These are phyloP conservation scores for Cryptococcus sp. DNA, from an alignment of 1,284 basidiomycete genomes.

Conservation along the genomic window DNA sequence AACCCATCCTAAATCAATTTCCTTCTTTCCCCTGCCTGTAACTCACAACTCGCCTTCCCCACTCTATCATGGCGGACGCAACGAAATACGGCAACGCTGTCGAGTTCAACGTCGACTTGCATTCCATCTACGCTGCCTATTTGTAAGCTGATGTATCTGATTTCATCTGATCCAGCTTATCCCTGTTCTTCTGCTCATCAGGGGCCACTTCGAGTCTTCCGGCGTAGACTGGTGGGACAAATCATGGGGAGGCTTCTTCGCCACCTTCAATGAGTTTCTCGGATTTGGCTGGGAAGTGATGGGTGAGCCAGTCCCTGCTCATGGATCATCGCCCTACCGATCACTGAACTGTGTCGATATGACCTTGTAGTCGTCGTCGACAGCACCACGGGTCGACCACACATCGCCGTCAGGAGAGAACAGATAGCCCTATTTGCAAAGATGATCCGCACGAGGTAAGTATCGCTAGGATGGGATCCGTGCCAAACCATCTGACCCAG, in stretches of 20 bases:
- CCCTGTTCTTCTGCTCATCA: constrained; percentile 12
- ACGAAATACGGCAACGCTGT: constrained; percentile 65
- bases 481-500: not conserved
- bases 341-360: not conserved
- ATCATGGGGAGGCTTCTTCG: constrained; percentile 78
- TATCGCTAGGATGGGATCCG: not conserved
- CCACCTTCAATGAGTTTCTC: constrained; percentile 77
- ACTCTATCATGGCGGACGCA: constrained; percentile 33
- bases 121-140: constrained; percentile 81
- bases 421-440: constrained; percentile 60
- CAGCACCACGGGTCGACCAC: constrained; percentile 67
- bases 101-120: constrained; percentile 81
- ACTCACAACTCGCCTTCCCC: not conserved
- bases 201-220: constrained; percentile 72
- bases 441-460: constrained; percentile 52
- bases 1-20: no score
- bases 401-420: constrained; percentile 72
- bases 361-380: constrained; percentile 65
- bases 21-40: not conserved
- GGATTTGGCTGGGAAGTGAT: constrained; percentile 83
- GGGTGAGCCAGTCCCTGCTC: constrained; percentile 30
- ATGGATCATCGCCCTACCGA: no score
- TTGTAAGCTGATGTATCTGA: constrained; percentile 53
- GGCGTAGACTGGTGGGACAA: constrained; percentile 73
- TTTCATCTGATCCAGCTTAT: not conserved